Evolutionary conservation across 768 basidiomycete genomes (phyloP), one percentile per base, ranked within the genome.

Genomic region (Leccinum imitatum): DNA sequence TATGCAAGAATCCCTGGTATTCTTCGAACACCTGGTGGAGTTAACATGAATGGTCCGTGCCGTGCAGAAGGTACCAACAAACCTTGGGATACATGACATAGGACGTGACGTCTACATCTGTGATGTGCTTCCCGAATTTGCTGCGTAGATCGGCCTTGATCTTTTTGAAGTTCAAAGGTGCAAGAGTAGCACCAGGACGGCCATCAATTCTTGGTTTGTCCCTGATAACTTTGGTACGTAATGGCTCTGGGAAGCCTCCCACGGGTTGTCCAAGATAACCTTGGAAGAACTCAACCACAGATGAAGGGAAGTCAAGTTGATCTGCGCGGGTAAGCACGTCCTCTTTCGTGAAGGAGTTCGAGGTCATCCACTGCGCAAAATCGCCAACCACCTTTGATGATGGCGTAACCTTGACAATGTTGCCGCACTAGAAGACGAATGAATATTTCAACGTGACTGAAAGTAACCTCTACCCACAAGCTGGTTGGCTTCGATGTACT

Each of bases 81-180:
- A 90, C 94, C 87, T 97, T 96, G 47, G 96, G 95, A 73, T 98
- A 99, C 95, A 99, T 98, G 73, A 91, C 91, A 80, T 94, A 97
- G 54, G 92, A 95, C 41, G 89, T 87, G 50, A 98, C 95, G 75
- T 99, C 97, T 53, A 82, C 80, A 73, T 96, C 94, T 10, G 91
- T 90, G 72, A 99, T 95, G 71, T 93, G 90, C 75, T 91, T 92
- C 57, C 97, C 97, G 75, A 91, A 98, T 76, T 92, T 97, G 78
- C 90, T 90, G 63, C 92, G 84, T 59, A 99, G 78, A 63, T 96
- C 93, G 6, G 85, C 86, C 77, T 95, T 98, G 79, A 95, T 91
- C 82, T 91, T 94, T 84, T 89, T 94, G 82, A 98, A 95, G 74
- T 98, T 91, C 63, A 98, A 75, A 33, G 97, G 92, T 61, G 79